A percentile compares a stretch with the other conserved stretches of the same genome.
phyloP scores from a whole-genome alignment of 2,329 filamentous ascomycete species.

The Neophaeococcomyces mojaviensis region DNA sequence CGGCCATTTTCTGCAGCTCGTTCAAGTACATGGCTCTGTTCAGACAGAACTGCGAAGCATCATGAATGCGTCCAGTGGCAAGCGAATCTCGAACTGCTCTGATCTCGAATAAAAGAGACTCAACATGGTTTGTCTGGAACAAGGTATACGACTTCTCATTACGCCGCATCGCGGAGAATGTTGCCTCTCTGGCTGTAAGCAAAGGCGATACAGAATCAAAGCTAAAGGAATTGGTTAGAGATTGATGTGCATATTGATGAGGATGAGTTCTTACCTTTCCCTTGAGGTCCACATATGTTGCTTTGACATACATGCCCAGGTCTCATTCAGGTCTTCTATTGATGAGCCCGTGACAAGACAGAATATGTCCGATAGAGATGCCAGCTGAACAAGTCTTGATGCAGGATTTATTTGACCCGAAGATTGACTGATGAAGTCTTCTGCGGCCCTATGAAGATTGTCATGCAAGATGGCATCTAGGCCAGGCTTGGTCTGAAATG shows the following conservation, averaged over 20 bases:
- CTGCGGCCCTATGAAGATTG: neutral
- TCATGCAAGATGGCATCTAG: neutral
- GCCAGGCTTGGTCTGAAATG: neutral
- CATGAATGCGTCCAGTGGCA: constrained; percentile 68
- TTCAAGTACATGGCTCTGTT: constrained; percentile 78
- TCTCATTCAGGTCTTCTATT: constrained; percentile 9
- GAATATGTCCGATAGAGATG: constrained; percentile 15
- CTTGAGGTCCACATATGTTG: constrained; percentile 5
- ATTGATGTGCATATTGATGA: neutral
- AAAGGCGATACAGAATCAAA: constrained; percentile 65
- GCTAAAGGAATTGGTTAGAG: constrained; percentile 24
- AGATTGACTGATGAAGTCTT: neutral
- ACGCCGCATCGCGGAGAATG: constrained; percentile 70
- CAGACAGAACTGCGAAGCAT: constrained; percentile 75
- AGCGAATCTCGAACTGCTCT: constrained; percentile 70
- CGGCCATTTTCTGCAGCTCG: constrained; percentile 63
- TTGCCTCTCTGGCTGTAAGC: constrained; percentile 72
- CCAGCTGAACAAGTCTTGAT: constrained; percentile 1
- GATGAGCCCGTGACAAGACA: constrained; percentile 11
- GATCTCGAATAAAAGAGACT: constrained; percentile 65
- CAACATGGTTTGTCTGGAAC: constrained; percentile 53
- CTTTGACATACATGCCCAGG: constrained; percentile 9
- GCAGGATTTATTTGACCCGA: neutral
- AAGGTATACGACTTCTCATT: constrained; percentile 56
- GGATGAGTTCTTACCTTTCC: constrained; percentile 2